A percentile compares a stretch with the other conserved stretches of the same genome.
Evolutionary conservation across 2,329 filamentous ascomycete species (phyloP).

Genomic region (Incumbomyces delicatus): DNA sequence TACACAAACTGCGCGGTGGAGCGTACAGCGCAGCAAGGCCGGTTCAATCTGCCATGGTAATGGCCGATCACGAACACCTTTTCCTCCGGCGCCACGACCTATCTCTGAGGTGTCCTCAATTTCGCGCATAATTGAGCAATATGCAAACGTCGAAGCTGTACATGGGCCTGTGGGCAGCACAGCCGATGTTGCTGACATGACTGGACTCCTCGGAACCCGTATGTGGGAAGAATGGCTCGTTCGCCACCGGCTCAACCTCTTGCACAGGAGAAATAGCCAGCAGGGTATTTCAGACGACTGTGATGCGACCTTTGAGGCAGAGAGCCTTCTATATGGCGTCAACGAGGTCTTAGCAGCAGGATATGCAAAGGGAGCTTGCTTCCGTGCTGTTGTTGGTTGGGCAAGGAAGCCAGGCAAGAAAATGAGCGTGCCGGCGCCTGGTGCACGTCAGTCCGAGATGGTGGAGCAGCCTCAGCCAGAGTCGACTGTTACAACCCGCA

Average conservation of each 20-base stretch:
- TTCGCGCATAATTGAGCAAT: conserved; percentile 20
- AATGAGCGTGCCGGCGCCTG: neutral
- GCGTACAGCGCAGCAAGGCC: conserved; percentile 14
- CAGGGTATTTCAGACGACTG: neutral
- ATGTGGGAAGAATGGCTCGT: conserved; percentile 96
- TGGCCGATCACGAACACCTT: conserved; percentile 14
- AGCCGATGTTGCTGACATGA: conserved; percentile 61
- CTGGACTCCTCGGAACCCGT: conserved; percentile 76
- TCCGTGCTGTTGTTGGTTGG: conserved; percentile 52
- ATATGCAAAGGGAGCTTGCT: conserved; percentile 47
- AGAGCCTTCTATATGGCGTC: conserved; percentile 42
- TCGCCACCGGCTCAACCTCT: conserved; percentile 77
- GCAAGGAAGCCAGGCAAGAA: conserved; percentile 39
- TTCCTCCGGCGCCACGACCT: conserved; percentile 19
- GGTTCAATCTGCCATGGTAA: conserved; percentile 1
- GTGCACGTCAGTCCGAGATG: neutral
- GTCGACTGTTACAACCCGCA: neutral
- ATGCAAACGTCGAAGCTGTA: conserved; percentile 48
- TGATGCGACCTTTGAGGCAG: conserved; percentile 45
- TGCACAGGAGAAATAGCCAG: conserved; percentile 38
- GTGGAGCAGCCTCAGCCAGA: neutral
- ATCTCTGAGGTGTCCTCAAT: conserved; percentile 20
- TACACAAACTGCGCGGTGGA: conserved; percentile 37
- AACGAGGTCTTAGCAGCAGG: conserved; percentile 51
- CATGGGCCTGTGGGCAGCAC: conserved; percentile 54